Conservation (phyloP, 2,329 filamentous ascomycete genomes). For the Colletotrichum scovillei region DNA sequence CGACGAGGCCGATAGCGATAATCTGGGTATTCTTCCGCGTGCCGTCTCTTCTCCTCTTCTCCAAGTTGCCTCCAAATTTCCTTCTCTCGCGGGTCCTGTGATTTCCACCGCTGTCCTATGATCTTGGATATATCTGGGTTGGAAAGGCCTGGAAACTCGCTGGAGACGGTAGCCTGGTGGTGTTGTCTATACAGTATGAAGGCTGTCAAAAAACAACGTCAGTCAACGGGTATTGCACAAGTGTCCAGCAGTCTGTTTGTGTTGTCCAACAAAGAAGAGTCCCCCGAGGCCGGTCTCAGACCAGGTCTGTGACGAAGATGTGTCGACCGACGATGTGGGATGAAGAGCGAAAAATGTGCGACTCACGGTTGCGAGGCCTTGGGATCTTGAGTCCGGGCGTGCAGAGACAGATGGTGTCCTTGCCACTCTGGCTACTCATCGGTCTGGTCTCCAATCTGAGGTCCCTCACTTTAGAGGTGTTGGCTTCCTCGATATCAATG, state of each 20-base stretch:
- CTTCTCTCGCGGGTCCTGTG: slow-evolving; percentile 79
- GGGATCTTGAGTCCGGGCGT: slow-evolving; percentile 68
- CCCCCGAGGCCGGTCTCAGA: slow-evolving; percentile 18
- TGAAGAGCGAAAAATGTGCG: slow-evolving; percentile 20
- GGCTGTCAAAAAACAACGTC: slow-evolving; percentile 65
- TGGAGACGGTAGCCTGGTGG: slow-evolving; percentile 84
- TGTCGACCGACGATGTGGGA: slow-evolving; percentile 28
- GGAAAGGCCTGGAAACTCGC: slow-evolving; percentile 86
- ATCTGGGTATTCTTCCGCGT: slow-evolving; percentile 89
- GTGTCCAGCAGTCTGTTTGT: slow-evolving; percentile 21
- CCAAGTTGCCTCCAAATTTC: slow-evolving; percentile 89
- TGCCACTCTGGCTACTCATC: slow-evolving; percentile 38
- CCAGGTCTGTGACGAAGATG: slow-evolving; percentile 2
- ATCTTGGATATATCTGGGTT: slow-evolving; percentile 99
- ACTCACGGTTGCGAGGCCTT: slow-evolving; percentile 69
- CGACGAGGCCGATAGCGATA: slow-evolving; percentile 94
- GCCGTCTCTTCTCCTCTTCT: slow-evolving; percentile 91
- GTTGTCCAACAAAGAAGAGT: slow-evolving; percentile 29
- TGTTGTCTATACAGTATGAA: slow-evolving; percentile 98
- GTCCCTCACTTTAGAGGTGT: slow-evolving; percentile 47
- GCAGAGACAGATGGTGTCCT: slow-evolving; percentile 66
- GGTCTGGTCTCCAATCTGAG: slow-evolving; percentile 49
- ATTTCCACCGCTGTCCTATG: slow-evolving; percentile 92
- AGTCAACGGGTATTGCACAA: slow-evolving; percentile 37
- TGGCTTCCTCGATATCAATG: slow-evolving; percentile 58